Conservation (phyloP, 192 early-diverging fungal genomes). For the Chytriomyces hyalinus region DNA sequence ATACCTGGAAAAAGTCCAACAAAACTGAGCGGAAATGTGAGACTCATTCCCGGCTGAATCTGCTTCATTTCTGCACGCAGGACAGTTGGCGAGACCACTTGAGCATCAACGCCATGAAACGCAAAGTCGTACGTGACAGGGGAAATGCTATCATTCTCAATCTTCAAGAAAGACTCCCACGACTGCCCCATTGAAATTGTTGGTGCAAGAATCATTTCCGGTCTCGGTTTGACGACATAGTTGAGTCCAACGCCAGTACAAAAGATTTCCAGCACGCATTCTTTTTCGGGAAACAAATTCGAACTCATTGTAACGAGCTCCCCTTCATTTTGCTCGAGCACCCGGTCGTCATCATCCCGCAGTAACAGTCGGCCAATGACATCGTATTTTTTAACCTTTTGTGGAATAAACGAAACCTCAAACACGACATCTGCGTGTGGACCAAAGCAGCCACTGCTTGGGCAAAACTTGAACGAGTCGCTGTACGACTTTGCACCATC, state of each 20-base stretch:
- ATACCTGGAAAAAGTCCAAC: constrained; percentile 34
- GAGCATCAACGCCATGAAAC: constrained; percentile 37
- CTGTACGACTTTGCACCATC: background rate
- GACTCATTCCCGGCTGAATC: background rate
- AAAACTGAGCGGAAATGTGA: constrained; percentile 5
- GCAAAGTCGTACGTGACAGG: constrained; percentile 41
- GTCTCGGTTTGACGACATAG: constrained; percentile 32
- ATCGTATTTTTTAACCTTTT: constrained; percentile 42
- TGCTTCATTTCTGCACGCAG: background rate
- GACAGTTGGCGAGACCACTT: constrained; percentile 14
- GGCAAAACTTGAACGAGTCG: constrained; percentile 39
- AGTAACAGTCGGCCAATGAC: constrained; percentile 41
- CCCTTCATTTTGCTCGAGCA: background rate
- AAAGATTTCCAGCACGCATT: constrained; percentile 41
- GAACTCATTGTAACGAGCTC: background rate
- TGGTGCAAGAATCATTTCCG: constrained; percentile 42
- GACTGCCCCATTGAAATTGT: constrained; percentile 29
- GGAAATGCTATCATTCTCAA: constrained; percentile 51
- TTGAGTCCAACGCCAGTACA: constrained; percentile 39
- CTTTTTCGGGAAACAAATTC: background rate
- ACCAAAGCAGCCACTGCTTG: constrained; percentile 38
- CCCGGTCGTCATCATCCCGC: constrained; percentile 34
- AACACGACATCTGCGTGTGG: constrained; percentile 45
- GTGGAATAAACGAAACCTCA: constrained; percentile 46
- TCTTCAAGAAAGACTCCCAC: constrained; percentile 19